Evolutionary conservation across 192 early-diverging fungal species (phyloP), one percentile per base, ranked within the genome.

Genomic region (Funneliformis geosporum): DNA sequence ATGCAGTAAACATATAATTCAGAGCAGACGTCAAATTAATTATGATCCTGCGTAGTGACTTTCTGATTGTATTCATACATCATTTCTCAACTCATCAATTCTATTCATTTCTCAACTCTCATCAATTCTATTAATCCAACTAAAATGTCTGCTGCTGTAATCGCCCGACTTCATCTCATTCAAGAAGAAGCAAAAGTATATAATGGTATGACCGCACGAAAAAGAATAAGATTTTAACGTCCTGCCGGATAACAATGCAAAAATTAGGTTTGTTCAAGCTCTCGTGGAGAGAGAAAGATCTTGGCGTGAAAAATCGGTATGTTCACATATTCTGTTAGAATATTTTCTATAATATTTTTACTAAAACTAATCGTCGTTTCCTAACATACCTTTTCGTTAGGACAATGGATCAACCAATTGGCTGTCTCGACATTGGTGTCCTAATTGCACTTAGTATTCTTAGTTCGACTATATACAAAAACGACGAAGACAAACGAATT

Each of bases 251-350:
- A 3, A 75, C n/a, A 59, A 59, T 39, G 25, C 60, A 61, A 75
- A 61, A 75, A 8, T 75, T 75, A 2, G 0, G 21, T 75, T 12
- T 39, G 7, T 75, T n/a, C 59, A n/a, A 75, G 55, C 55, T 9
- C 2, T 75, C 5, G 73, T 61, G 55, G 7, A 11, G 0, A 75
- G 38, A 16, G 59, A 60, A 60, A 75, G 33, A 12, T 38, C 73
- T 75, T 8, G n/a, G 8, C 73, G 73, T 1, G 59, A 75, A 75
- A 75, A 60, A 75, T 75, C 73, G 59, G 73, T 75, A 75, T 60
- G 73, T 60, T 75, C 38, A 75, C 60, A 8, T 33, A 33, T 33
- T 33, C 2, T 33, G 33, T 33, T 33, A 33, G 33, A 33, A 33
- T 33, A 33, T 75, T 59, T 75, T 25, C 33, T 75, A 39, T 28